Evolutionary conservation across 2,329 filamentous ascomycete species (phyloP).

Genomic region (Aspergillus awamori): DNA sequence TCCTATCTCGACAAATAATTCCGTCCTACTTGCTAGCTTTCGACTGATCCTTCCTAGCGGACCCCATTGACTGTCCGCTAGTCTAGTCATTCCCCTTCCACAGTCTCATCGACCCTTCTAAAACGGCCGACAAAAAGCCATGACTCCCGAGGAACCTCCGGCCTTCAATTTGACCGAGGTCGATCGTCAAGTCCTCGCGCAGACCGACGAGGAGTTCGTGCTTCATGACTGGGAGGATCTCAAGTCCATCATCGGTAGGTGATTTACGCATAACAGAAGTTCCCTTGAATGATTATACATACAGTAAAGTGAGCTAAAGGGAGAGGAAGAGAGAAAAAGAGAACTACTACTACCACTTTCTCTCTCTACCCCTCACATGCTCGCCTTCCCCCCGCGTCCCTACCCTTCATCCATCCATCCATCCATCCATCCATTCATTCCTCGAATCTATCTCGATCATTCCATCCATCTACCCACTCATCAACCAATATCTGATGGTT

Average conservation of each 20-base stretch:
- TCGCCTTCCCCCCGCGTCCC: slow-evolving; percentile 3
- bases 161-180: slow-evolving; percentile 54
- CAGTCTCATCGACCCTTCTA: background rate
- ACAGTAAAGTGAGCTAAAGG: too few species aligned
- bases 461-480: slow-evolving; percentile 6
- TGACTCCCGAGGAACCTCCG: slow-evolving; percentile 24
- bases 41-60: background rate
- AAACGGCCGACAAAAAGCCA: background rate
- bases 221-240: slow-evolving; percentile 57
- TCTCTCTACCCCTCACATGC: background rate
- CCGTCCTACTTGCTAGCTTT: slow-evolving; percentile 9
- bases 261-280: background rate
- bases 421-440: slow-evolving; percentile 9
- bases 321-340: too few species aligned
- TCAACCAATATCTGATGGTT: background rate
- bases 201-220: slow-evolving; percentile 56
- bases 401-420: background rate
- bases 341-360: too few species aligned
- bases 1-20: slow-evolving; percentile 21
- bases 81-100: background rate
- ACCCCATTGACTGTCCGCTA: background rate
- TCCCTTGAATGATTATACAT: too few species aligned
- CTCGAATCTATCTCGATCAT: too few species aligned
- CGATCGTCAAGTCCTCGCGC: slow-evolving; percentile 53
- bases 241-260: slow-evolving; percentile 55